Evolutionary conservation across 1,284 basidiomycete species (phyloP).

Genomic region (Cutaneotrichosporon mucoides): DNA sequence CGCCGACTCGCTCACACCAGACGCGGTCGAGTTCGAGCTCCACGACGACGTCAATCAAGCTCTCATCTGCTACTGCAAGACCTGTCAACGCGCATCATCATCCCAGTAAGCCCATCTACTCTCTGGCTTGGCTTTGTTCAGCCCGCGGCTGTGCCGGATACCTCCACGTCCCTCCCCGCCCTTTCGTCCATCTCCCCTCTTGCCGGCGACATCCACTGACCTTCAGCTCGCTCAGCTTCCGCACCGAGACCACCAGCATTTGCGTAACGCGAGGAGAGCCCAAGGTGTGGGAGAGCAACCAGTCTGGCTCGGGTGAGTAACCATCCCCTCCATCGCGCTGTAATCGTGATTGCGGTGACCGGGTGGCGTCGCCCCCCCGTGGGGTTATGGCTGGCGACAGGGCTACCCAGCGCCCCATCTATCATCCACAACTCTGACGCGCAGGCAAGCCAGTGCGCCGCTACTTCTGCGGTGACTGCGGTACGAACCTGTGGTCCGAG

Average conservation of each 20-base stretch:
- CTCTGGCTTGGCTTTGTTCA: too few species aligned
- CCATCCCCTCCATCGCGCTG: too few species aligned
- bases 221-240: conserved; percentile 12
- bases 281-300: conserved; percentile 8
- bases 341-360: background rate
- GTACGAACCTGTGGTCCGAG: conserved; percentile 17
- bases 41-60: conserved; percentile 15
- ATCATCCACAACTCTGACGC: background rate
- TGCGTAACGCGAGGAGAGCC: conserved; percentile 14
- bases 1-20: background rate
- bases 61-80: conserved; percentile 18
- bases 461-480: conserved; percentile 29
- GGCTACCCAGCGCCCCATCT: background rate
- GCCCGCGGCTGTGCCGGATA: too few species aligned
- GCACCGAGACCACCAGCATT: conserved; percentile 2
- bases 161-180: background rate
- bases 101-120: conserved; percentile 1
- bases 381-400: background rate
- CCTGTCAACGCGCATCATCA: conserved; percentile 11
- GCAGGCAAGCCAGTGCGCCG: conserved; percentile 23
- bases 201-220: too few species aligned
- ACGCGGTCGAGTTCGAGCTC: conserved; percentile 8
- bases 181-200: background rate
- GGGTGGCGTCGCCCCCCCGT: background rate
- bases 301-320: background rate